Conservation (phyloP, 257 asterid species). For the Fraxinus quadrangulata region DNA sequence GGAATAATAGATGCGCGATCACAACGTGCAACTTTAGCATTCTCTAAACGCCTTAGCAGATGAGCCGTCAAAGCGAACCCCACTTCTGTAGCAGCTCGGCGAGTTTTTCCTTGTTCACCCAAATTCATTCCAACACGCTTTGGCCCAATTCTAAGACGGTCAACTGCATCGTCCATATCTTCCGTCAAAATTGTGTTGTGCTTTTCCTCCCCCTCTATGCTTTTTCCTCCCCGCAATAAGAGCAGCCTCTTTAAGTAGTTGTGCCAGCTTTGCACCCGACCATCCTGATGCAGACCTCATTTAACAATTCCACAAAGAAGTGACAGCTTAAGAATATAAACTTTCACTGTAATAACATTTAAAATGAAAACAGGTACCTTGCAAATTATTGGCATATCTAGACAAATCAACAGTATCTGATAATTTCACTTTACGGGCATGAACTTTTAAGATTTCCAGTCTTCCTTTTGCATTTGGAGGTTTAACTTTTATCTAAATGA, state of each 20-base stretch:
- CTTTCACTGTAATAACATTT: not conserved
- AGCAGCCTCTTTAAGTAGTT: slow-evolving; percentile 97
- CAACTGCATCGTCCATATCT: slow-evolving; percentile 91
- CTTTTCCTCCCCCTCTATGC: slow-evolving; percentile 43
- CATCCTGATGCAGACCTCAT: slow-evolving; percentile 62
- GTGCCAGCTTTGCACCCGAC: slow-evolving; percentile 96
- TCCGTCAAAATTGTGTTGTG: slow-evolving; percentile 50
- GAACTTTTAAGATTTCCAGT: slow-evolving; percentile 49
- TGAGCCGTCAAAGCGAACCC: slow-evolving; percentile 90
- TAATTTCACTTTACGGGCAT: slow-evolving; percentile 44
- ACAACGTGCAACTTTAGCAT: slow-evolving; percentile 79
- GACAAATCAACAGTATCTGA: slow-evolving; percentile 50
- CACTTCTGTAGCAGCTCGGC: slow-evolving; percentile 79
- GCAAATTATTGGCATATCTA: slow-evolving; percentile 46
- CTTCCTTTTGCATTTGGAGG: slow-evolving; percentile 59
- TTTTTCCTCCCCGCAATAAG: slow-evolving; percentile 92
- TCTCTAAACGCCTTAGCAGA: slow-evolving; percentile 71
- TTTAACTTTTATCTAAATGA: slow-evolving; percentile 38
- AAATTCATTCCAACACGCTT: slow-evolving; percentile 73
- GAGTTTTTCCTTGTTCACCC: slow-evolving; percentile 88
- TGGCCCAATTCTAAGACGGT: slow-evolving; percentile 92
- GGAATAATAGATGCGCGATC: slow-evolving; percentile 89
- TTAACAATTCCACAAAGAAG: not conserved
- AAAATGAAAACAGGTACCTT: slow-evolving; percentile 30
- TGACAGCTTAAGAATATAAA: not conserved